phyloP scores from a whole-genome alignment of 108 stramenopile genomes.

The Conticribra weissflogii region DNA sequence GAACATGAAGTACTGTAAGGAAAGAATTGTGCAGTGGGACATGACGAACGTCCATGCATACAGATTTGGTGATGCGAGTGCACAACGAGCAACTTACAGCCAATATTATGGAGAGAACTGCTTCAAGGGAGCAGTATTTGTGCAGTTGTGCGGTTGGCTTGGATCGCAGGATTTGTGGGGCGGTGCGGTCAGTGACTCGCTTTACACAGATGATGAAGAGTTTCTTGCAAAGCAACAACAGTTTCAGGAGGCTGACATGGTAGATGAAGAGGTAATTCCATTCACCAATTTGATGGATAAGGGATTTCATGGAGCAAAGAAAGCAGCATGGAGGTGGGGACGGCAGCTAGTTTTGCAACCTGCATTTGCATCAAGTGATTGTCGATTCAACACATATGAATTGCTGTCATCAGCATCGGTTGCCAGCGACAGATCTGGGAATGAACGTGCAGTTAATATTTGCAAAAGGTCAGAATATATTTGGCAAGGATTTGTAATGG shows the following conservation, averaged over 20 bases:
- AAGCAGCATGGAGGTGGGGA: constrained; percentile 10
- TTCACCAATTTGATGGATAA: constrained; percentile 19
- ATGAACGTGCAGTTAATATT: constrained; percentile 16
- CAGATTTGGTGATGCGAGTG: background rate
- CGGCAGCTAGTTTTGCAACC: constrained; percentile 16
- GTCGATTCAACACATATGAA: constrained; percentile 4
- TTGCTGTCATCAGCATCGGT: constrained; percentile 2
- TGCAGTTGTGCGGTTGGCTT: background rate
- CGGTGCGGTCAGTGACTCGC: background rate
- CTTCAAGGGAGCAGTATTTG: background rate
- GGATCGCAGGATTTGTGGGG: background rate
- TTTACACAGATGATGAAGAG: constrained; percentile 7
- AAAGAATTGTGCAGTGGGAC: background rate
- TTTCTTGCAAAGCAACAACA: constrained; percentile 14
- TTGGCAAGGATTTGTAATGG: background rate
- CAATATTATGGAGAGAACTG: background rate
- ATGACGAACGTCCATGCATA: background rate
- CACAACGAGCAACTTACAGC: background rate
- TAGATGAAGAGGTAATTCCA: constrained; percentile 9
- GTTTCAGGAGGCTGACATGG: constrained; percentile 12
- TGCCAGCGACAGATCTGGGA: constrained; percentile 24
- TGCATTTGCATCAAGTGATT: constrained; percentile 8
- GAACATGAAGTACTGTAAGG: constrained; percentile 8
- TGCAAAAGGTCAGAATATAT: constrained; percentile 15
- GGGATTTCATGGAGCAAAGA: constrained; percentile 10